Evolutionary conservation across 805 yeast genomes (phyloP).

Genomic region (Candida sithepensis): DNA sequence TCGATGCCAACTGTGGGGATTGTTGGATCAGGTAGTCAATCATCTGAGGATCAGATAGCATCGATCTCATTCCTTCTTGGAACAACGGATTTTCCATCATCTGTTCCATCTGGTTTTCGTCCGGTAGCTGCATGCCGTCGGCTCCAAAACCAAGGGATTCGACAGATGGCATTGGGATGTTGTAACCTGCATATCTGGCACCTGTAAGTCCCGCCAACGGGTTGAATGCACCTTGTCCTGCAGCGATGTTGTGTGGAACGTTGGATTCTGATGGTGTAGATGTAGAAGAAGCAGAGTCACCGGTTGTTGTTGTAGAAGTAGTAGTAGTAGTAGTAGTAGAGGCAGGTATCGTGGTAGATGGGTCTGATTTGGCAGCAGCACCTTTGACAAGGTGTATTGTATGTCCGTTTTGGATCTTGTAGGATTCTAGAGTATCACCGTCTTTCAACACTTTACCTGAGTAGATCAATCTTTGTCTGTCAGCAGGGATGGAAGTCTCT

Average conservation of each 20-base stretch:
- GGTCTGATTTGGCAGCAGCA: conserved; percentile 42
- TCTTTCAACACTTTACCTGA: conserved; percentile 94
- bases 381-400: conserved; percentile 88
- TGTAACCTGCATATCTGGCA: conserved; percentile 91
- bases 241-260: conserved; percentile 34
- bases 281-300: not conserved
- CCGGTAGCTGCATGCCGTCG: conserved; percentile 82
- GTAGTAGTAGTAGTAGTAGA: conserved; percentile 24
- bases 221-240: conserved; percentile 87
- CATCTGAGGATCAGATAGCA: conserved; percentile 87
- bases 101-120: conserved; percentile 66
- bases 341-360: conserved; percentile 5
- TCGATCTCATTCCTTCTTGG: conserved; percentile 76
- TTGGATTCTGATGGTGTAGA: conserved; percentile 3
- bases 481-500: conserved; percentile 63
- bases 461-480: conserved; percentile 84
- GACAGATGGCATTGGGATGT: conserved; percentile 80
- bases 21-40: conserved; percentile 75
- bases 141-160: conserved; percentile 65
- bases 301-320: conserved; percentile 22
- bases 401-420: conserved; percentile 82
- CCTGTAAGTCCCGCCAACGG: conserved; percentile 91
- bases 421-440: conserved; percentile 63
- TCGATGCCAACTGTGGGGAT: conserved; percentile 76
- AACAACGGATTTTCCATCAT: conserved; percentile 81